phyloP scores from a whole-genome alignment of 257 asterid species.

The Coffea eugenioides region DNA sequence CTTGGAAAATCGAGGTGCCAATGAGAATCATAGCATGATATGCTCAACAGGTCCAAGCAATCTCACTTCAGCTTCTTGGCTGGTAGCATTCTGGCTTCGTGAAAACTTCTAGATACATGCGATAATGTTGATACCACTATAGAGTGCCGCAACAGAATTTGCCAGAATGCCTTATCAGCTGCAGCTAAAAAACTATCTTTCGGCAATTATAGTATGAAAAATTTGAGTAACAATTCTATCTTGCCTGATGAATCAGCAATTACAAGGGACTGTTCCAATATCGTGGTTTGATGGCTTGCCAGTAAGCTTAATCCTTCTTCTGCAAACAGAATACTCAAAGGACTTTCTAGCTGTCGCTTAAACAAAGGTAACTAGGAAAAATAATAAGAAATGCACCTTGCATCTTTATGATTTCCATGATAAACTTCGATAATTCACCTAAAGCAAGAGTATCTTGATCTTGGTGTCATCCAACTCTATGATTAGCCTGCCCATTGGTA shows the following conservation, averaged over 20 bases:
- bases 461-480: neutral
- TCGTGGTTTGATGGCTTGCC: slow-evolving; percentile 34
- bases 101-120: no score
- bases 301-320: no score
- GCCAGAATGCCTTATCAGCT: slow-evolving; percentile 36
- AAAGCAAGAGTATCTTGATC: neutral
- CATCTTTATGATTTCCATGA: neutral
- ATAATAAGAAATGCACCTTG: neutral
- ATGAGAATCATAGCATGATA: no score
- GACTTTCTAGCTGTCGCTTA: neutral
- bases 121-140: slow-evolving; percentile 22
- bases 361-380: slow-evolving; percentile 25
- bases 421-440: neutral
- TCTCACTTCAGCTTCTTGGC: no score
- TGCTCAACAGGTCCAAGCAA: no score
- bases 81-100: no score
- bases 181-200: slow-evolving; percentile 29
- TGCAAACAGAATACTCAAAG: no score
- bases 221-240: slow-evolving; percentile 1
- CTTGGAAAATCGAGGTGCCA: slow-evolving; percentile 34
- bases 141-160: slow-evolving; percentile 36
- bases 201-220: slow-evolving; percentile 11
- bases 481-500: slow-evolving; percentile 36
- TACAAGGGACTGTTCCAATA: slow-evolving; percentile 24
- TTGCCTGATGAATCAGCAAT: slow-evolving; percentile 9